A percentile compares a stretch with the other conserved stretches of the same genome.
phyloP scores from a whole-genome alignment of 495 filamentous ascomycete species.

The Penicillium salamii region DNA sequence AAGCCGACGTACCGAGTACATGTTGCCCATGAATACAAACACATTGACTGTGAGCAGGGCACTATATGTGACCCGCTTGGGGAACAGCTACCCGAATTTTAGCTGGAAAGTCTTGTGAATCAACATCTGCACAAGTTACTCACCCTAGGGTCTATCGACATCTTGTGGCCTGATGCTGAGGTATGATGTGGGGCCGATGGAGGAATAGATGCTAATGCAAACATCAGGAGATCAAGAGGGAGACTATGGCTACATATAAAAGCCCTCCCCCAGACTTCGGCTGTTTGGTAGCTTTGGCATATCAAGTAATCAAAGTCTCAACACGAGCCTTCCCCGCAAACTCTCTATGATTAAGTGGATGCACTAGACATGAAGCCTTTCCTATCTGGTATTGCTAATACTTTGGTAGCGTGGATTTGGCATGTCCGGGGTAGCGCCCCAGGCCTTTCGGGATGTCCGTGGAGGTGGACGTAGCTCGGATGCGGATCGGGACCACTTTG shows the following conservation, averaged over 20 bases:
- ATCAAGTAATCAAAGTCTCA: neutral
- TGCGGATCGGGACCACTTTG: constrained; percentile 25
- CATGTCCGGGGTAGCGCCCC: neutral
- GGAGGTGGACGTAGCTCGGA: constrained; percentile 15
- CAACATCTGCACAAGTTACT: neutral
- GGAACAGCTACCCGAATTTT: constrained; percentile 19
- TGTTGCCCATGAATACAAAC: constrained; percentile 40
- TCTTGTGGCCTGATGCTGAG: neutral
- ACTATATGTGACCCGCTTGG: constrained; percentile 27
- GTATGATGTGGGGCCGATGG: neutral
- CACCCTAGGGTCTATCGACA: constrained; percentile 1
- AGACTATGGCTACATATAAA: neutral
- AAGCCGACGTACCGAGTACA: constrained; percentile 29
- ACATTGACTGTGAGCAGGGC: constrained; percentile 35
- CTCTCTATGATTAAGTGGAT: neutral
- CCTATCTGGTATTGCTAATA: neutral
- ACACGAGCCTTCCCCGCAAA: neutral
- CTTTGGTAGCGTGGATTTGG: neutral
- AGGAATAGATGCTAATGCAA: neutral
- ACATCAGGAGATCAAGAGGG: neutral
- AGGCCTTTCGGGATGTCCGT: constrained; percentile 14
- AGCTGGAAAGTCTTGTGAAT: constrained; percentile 1
- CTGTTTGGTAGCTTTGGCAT: neutral
- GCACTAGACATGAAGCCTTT: neutral
- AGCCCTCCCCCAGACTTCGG: neutral